Base-by-base conservation (phyloP, 2,329 filamentous ascomycete species). In the Shiraia sp. region DNA sequence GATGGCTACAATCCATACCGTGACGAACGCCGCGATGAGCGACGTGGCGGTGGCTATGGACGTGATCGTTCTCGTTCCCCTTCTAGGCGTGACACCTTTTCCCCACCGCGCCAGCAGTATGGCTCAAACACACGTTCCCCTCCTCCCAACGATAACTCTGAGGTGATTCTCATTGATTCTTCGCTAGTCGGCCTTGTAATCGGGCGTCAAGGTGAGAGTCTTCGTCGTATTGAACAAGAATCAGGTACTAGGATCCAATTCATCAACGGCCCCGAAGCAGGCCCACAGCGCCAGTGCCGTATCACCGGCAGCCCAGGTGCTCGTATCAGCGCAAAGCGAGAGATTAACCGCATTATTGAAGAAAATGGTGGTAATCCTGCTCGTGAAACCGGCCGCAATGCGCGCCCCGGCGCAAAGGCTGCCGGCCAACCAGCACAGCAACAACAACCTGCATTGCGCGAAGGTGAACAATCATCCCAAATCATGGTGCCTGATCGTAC, bases 401-500 rank as follows among this genome's bases (percentile, higher is more conserved):
- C 63, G 32, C 61, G 59, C 51, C 47, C 77, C 75, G 36, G 69
- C 73, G 39, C 70, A 24, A 74, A 71, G 27, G 63, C 70, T 24
- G 45, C 57, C 39, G 51, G 55, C 14, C 47, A 57, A 30, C 61
- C 66, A 32, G 45, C 57, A 36, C 50, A 54, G 13, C 47, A 57
- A 30, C 61, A 67, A 32, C 59, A 63, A 41, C 64, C 78, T 36
- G 77, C 80, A 30, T 75, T 88, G 45, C 82, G 86, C 47, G 88
- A 92, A 45, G 88, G 86, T 45, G 90, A 95, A 68, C 87, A 92
- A 57, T 88, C 85, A 63, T 84, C 90, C 65, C 89, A 95, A 70
- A 95, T 96, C 60, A 93, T 95, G 88, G 90, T 96, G 13, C 90
- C 90, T 32, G 90, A 96, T 72, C 86, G 90, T 60, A 96, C 90